Conservation (phyloP, 2,329 filamentous ascomycete species). For the Sclerotinia minor region DNA sequence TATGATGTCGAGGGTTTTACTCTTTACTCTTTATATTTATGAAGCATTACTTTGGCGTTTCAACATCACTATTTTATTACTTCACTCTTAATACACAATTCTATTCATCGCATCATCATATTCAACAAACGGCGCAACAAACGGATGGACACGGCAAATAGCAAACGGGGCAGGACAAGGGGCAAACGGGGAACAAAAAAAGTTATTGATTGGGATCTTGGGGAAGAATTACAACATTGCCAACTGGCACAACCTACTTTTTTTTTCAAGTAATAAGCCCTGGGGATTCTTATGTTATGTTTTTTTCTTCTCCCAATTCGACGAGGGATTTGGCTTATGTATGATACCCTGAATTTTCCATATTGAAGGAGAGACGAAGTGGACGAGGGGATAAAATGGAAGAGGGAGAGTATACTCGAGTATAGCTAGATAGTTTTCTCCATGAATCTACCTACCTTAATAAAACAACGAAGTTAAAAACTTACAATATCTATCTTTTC, state of each 20-base stretch:
- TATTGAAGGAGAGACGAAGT: background rate
- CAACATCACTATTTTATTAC: conserved; percentile 7
- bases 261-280: background rate
- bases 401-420: background rate
- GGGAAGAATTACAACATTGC: background rate
- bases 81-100: background rate
- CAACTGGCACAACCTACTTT: background rate
- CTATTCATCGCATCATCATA: background rate
- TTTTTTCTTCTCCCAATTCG: background rate
- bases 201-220: background rate
- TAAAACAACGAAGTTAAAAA: background rate
- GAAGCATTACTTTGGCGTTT: conserved; percentile 9
- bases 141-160: background rate
- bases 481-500: background rate
- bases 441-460: background rate
- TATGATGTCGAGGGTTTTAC: background rate
- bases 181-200: conserved; percentile 3
- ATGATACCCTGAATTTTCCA: conserved; percentile 14
- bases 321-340: background rate
- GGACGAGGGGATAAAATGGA: background rate
- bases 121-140: conserved; percentile 7
- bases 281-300: background rate
- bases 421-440: background rate
- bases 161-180: background rate
- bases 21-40: background rate